These are phyloP conservation scores for Asclepias syriaca DNA, from an alignment of 257 asterid genomes.

Conservation along the genomic window DNA sequence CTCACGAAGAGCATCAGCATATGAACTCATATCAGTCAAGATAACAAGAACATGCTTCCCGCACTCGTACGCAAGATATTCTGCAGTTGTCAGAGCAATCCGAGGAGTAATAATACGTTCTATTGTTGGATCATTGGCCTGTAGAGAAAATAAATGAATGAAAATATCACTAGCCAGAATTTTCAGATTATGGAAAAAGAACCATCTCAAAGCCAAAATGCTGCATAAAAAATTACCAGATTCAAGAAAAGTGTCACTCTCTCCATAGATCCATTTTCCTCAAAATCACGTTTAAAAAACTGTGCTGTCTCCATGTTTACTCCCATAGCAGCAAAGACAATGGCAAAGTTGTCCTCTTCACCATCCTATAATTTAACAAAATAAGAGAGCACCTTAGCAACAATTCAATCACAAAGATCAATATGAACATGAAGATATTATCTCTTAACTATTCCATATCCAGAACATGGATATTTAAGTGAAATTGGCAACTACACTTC, in stretches of 20 bases:
- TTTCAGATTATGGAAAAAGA: constrained; percentile 6
- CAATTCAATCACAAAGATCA: background rate
- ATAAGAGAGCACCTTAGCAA: constrained; percentile 17
- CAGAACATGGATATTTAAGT: background rate
- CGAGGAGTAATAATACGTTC: constrained; percentile 97
- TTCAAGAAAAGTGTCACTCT: constrained; percentile 94
- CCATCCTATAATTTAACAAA: constrained; percentile 43
- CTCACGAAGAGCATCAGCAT: constrained; percentile 99
- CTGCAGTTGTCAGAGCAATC: constrained; percentile 96
- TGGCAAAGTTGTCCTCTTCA: constrained; percentile 94
- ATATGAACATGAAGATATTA: background rate
- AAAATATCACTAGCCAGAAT: constrained; percentile 15
- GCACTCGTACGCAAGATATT: constrained; percentile 89
- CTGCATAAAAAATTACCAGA: constrained; percentile 46
- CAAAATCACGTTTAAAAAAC: constrained; percentile 96
- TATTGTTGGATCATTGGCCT: constrained; percentile 98
- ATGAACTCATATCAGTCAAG: constrained; percentile 98
- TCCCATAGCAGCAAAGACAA: constrained; percentile 99
- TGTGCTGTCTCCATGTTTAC: constrained; percentile 99
- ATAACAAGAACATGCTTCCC: constrained; percentile 99
- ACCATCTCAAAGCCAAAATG: background rate
- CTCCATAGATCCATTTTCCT: constrained; percentile 99
- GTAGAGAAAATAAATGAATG: constrained; percentile 18
- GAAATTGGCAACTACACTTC: background rate
- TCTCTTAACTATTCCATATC: constrained; percentile 1